Base-by-base conservation (phyloP, 2,329 filamentous ascomycete genomes). In the Penicillium sp. region DNA sequence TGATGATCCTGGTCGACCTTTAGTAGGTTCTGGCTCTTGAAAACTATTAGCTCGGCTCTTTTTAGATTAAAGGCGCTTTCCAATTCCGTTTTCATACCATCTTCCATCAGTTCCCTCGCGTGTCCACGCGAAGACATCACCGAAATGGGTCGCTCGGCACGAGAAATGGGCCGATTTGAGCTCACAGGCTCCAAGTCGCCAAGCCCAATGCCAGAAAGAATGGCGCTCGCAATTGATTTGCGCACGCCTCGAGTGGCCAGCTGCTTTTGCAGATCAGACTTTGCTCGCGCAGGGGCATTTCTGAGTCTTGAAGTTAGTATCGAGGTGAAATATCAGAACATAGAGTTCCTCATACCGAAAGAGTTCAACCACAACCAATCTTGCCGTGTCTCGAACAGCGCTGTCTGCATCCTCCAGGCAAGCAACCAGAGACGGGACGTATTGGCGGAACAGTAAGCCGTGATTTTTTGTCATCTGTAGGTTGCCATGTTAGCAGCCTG, bases 331-430 rank as follows among this genome's bases (percentile, higher is more conserved):
- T 22, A 30, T 6, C 11, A 33, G 3, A 33, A 6, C 4, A 25
- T 10, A 19, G 16, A n/a, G 19, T 60, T 22, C 22, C 35, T 70
- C 82, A 61, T 79, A 92, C 89, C 84, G 86, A 79, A 97, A 97
- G 35, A 98, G 84, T 65, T 95, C 91, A 61, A 97, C 90, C 52
- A 97, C 88, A 1, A 91, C 90, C 58, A 82, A 82, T 79, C 95
- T 96, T 63, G 93, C 92, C 40, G 86, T 85, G 71, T 97, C 93
- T 74, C 94, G 87, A 65, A 97, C 93, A 77, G 87, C 89, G 53
- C 90, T 89, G 75, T 97, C 94, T 10, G 93, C 90, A 75, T 97
- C 93, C 78, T 97, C 94, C 45, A 97, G 84, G 67, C 95, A 85
- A 57, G 92, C 89, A 80, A 97, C 94, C 43, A 97, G 83, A 11